Evolutionary conservation across 345 rosid species (phyloP).

Genomic region (Eucalyptus erythrocorys): DNA sequence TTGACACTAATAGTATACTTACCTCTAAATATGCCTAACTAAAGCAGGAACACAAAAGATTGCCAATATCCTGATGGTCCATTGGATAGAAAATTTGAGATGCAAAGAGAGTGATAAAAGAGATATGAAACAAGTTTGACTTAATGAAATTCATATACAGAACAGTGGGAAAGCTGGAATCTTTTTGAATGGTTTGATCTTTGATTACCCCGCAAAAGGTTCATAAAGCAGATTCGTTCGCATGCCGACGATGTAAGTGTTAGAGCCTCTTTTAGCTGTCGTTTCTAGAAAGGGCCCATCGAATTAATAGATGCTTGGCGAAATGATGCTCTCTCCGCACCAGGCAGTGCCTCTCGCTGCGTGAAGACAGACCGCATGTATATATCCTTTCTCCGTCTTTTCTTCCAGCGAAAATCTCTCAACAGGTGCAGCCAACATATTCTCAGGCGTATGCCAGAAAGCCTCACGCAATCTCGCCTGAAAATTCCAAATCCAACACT

Average conservation of each 20-base stretch:
- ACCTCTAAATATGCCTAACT: too few species aligned
- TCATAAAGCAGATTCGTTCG: too few species aligned
- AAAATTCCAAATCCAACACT: background rate
- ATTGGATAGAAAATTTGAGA: too few species aligned
- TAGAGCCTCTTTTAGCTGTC: background rate
- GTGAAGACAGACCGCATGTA: background rate
- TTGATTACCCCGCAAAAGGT: too few species aligned
- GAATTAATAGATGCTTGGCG: background rate
- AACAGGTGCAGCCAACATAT: too few species aligned
- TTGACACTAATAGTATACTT: too few species aligned
- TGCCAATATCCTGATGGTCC: too few species aligned
- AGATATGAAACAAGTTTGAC: background rate
- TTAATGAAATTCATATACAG: background rate
- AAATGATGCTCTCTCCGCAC: background rate
- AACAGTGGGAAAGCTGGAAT: too few species aligned
- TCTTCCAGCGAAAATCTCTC: background rate
- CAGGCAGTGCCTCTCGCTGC: background rate
- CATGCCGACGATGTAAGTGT: background rate
- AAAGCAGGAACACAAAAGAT: too few species aligned
- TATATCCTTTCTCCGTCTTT: background rate
- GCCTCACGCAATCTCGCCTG: background rate
- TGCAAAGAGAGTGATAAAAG: too few species aligned
- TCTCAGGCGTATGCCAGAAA: background rate
- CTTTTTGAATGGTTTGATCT: too few species aligned
- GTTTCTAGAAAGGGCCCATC: background rate